Conservation (phyloP, 2,329 filamentous ascomycete species). For the Claviceps humidiphila region DNA sequence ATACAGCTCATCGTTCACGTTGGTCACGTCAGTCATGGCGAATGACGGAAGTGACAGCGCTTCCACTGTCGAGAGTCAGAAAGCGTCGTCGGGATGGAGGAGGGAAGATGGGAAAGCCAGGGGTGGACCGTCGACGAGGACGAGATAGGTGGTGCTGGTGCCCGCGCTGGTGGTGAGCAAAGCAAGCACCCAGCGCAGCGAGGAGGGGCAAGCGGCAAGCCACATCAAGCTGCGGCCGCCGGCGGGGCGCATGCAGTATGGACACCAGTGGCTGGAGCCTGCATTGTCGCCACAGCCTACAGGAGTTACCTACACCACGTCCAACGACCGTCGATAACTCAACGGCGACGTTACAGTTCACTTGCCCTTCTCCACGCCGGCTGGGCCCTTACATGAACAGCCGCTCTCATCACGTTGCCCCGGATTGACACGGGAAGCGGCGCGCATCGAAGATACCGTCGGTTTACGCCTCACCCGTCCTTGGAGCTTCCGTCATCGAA, state of each 20-base stretch:
- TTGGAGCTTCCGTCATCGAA: too few relatives aligned
- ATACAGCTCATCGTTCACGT: conserved; percentile 96
- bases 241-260: not conserved
- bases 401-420: too few relatives aligned
- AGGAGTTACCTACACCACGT: too few relatives aligned
- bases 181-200: not conserved
- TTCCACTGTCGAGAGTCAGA: conserved; percentile 12
- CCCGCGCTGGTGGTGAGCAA: not conserved
- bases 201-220: not conserved
- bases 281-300: too few relatives aligned
- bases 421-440: too few relatives aligned
- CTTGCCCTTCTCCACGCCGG: too few relatives aligned
- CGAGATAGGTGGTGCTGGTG: not conserved
- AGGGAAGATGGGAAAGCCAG: conserved; percentile 4
- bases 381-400: too few relatives aligned
- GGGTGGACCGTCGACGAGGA: conserved; percentile 1
- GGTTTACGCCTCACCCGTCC: too few relatives aligned
- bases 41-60: conserved; percentile 23
- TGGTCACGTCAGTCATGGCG: conserved; percentile 79
- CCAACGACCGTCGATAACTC: too few relatives aligned
- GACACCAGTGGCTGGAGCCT: too few relatives aligned
- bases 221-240: not conserved
- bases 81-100: conserved; percentile 4
- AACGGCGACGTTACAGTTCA: too few relatives aligned
- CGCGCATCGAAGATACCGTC: too few relatives aligned